Evolutionary conservation across 164 flowering plant genomes (phyloP).

Genomic region (Cinnamomum chago): DNA sequence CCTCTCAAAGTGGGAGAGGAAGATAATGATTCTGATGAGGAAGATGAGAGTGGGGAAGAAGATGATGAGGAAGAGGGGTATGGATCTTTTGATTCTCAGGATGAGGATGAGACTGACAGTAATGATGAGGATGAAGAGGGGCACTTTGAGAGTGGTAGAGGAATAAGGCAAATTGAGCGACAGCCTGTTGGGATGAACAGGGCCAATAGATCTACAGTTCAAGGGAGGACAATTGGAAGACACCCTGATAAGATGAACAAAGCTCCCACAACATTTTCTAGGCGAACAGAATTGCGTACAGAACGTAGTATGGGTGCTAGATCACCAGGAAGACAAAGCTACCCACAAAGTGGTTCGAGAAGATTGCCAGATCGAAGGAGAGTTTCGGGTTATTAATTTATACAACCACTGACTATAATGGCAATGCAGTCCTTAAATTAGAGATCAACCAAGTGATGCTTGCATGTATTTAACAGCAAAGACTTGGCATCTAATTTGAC

Average conservation of each 20-base stretch:
- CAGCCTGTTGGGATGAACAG: slow-evolving; percentile 1
- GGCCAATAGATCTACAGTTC: slow-evolving; percentile 7
- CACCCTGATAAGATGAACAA: slow-evolving; percentile 5
- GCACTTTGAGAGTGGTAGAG: slow-evolving; percentile 11
- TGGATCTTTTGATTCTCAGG: slow-evolving; percentile 9
- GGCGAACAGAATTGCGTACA: slow-evolving; percentile 13
- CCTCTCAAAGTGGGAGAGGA: slow-evolving; percentile 14
- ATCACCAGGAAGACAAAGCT: slow-evolving; percentile 12
- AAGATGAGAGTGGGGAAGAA: slow-evolving; percentile 20
- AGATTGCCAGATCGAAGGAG: slow-evolving; percentile 2
- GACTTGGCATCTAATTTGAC: neutral
- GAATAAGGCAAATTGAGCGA: slow-evolving; percentile 8
- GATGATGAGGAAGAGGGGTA: slow-evolving; percentile 7
- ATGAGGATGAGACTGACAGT: slow-evolving; percentile 3
- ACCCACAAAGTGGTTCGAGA: slow-evolving; percentile 8
- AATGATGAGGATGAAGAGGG: slow-evolving; percentile 11
- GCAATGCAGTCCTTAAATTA: neutral
- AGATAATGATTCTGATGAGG: slow-evolving; percentile 23
- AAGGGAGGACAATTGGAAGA: slow-evolving; percentile 18
- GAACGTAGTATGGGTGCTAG: slow-evolving; percentile 5
- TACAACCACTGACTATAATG: neutral
- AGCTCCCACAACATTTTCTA: slow-evolving; percentile 8
- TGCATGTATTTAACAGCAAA: neutral
- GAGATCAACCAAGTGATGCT: neutral
- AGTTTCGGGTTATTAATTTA: neutral